phyloP scores from a whole-genome alignment of 2,329 filamentous ascomycete species.

The Scedosporium minutisporum region DNA sequence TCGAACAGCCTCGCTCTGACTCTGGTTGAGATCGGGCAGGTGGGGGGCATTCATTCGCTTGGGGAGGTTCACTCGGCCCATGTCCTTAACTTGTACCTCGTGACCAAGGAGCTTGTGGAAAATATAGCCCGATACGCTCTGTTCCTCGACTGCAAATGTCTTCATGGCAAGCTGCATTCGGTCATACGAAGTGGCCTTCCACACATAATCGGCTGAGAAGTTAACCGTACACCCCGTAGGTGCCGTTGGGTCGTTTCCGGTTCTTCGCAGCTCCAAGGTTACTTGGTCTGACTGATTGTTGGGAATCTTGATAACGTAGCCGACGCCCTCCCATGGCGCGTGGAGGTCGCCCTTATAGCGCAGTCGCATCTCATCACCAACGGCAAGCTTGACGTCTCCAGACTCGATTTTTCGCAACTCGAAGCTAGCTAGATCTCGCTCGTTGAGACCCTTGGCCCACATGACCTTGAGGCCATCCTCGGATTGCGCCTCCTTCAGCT shows the following conservation, averaged over 20 bases:
- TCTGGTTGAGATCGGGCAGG: slow-evolving; percentile 87
- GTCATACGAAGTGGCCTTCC: slow-evolving; percentile 98
- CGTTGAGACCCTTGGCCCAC: slow-evolving; percentile 93
- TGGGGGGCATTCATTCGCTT: slow-evolving; percentile 96
- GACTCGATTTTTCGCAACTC: slow-evolving; percentile 94
- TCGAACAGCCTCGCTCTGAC: slow-evolving; percentile 94
- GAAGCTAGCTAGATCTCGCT: slow-evolving; percentile 93
- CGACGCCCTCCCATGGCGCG: slow-evolving; percentile 90
- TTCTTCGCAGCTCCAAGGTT: slow-evolving; percentile 85
- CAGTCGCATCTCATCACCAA: slow-evolving; percentile 96
- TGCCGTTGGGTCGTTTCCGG: slow-evolving; percentile 90
- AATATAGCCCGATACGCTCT: slow-evolving; percentile 97
- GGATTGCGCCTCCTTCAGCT: slow-evolving; percentile 94
- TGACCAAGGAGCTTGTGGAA: slow-evolving; percentile 95
- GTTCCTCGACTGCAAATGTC: slow-evolving; percentile 93
- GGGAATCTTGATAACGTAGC: slow-evolving; percentile 98
- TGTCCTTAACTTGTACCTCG: slow-evolving; percentile 85
- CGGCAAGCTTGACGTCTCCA: slow-evolving; percentile 93
- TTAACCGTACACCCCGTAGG: slow-evolving; percentile 95
- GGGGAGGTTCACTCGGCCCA: slow-evolving; percentile 72
- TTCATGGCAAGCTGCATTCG: slow-evolving; percentile 99
- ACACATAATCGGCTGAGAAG: slow-evolving; percentile 97
- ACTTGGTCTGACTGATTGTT: slow-evolving; percentile 99
- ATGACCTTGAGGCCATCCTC: slow-evolving; percentile 91
- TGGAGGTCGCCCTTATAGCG: slow-evolving; percentile 93